A percentile compares a stretch with the other conserved stretches of the same genome.
Evolutionary conservation across 164 flowering plant species (phyloP).

Genomic region (Nymphaea thermarum): DNA sequence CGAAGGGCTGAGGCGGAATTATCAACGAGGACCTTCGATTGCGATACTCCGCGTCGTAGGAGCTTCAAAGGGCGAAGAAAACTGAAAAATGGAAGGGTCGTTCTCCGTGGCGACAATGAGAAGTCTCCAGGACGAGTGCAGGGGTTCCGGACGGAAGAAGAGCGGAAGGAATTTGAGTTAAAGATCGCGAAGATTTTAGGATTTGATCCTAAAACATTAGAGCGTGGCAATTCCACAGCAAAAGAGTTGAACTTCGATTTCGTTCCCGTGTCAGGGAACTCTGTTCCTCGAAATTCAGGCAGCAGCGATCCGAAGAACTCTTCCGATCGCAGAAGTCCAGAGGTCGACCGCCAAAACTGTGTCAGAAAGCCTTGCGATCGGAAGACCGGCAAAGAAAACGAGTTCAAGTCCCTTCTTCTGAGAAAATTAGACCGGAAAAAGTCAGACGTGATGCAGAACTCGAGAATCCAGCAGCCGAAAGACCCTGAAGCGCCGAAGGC

Average conservation of each 20-base stretch:
- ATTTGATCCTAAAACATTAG: background rate
- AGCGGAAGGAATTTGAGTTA: background rate
- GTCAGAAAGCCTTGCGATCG: background rate
- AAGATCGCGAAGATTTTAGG: background rate
- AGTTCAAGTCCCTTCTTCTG: conserved; percentile 15
- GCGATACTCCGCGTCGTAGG: background rate
- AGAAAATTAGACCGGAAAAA: conserved; percentile 19
- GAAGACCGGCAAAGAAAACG: conserved; percentile 15
- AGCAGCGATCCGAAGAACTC: background rate
- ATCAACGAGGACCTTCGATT: background rate
- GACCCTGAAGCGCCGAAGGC: conserved; percentile 17
- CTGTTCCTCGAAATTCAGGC: background rate
- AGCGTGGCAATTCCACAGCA: conserved; percentile 3
- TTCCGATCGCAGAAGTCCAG: background rate
- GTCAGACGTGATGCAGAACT: conserved; percentile 13
- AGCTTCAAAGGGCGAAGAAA: background rate
- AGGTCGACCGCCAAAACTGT: background rate
- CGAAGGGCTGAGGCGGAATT: conserved; percentile 4
- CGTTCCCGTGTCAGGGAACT: background rate
- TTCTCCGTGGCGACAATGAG: background rate
- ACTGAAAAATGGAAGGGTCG: background rate
- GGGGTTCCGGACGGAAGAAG: background rate
- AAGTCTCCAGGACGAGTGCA: background rate
- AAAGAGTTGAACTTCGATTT: background rate
- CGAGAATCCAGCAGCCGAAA: conserved; percentile 24